phyloP scores from a whole-genome alignment of 148 eudicot genomes.

The Vaccinium vitisidaea region DNA sequence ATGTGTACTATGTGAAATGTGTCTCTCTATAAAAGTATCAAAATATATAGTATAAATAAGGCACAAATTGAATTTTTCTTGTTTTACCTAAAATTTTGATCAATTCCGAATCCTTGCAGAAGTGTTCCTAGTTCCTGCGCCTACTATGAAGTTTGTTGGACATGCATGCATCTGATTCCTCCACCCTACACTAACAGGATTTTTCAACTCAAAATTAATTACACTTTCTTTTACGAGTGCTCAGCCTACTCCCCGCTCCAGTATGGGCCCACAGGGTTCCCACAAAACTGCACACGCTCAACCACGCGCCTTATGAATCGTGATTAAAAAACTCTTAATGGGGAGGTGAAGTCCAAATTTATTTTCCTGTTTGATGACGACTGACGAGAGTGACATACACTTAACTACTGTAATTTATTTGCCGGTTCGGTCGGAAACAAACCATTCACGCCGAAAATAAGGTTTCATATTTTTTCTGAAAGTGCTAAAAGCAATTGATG shows the following conservation, averaged over 20 bases:
- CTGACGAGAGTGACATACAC: no score
- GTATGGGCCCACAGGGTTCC: constrained; percentile 9
- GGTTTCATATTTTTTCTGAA: no score
- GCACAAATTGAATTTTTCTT: background rate
- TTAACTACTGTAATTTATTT: no score
- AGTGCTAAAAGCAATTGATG: no score
- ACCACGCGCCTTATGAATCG: constrained; percentile 21
- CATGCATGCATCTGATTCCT: background rate
- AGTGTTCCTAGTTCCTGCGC: no score
- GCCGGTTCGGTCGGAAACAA: no score
- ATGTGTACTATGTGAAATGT: background rate
- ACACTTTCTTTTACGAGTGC: constrained; percentile 6
- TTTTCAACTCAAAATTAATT: background rate
- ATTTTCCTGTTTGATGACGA: no score
- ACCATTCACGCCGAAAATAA: no score
- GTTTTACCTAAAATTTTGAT: background rate
- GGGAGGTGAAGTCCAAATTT: background rate
- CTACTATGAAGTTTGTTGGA: background rate
- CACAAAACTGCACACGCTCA: constrained; percentile 28
- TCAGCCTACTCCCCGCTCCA: constrained; percentile 20
- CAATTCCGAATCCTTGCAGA: no score
- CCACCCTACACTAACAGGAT: background rate
- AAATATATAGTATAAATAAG: no score
- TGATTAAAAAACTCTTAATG: no score
- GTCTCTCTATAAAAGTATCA: background rate